Evolutionary conservation across 1,284 basidiomycete species (phyloP), one percentile per base, ranked within the genome.

Genomic region (Sporisorium sorghi): DNA sequence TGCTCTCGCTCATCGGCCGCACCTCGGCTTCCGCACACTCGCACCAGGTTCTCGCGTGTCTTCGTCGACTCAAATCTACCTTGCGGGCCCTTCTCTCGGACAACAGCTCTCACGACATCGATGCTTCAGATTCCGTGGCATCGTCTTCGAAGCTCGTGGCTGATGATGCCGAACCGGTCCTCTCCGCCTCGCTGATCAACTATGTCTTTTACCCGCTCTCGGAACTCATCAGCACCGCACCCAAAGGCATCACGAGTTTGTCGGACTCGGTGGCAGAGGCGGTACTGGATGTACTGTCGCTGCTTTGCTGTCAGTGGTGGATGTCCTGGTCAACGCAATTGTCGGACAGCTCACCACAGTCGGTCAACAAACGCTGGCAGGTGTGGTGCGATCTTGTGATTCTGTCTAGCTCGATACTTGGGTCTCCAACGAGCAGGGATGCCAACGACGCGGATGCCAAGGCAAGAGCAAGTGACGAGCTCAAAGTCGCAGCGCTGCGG

Each of bases 161-260:
- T 1, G 9, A 19, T 12, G 33, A 35, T 10, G 19, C 15, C 12
- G 43, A 59, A 19, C 14, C 50, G 0, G 5, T 30, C 10, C 59
- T 83, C 10, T 21, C 74, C 3, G 56, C 71, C 3, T 58, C 80
- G 3, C 51, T 83, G 14, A 58, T 82, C 40, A 70, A 80, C 44
- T 83, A 83, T 44, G 63, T 81, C 44, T 83, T 83, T 46, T 83
- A 77, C 43, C 82, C 82, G 8, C 24, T 83, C 14, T 75, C 81
- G 3, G 76, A 82, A 47, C 79, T 83, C 35, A 69, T 83, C 26
- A 54, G 60, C 8, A 2, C 56, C 2, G 59, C 61, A 11, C 69
- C 72, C 0, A 37, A 43, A 11, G 78, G 79, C 14, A 52, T 73
- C 14, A 46, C 58, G 6, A 61, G 56, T 12, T 51, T 83, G 26